Evolutionary conservation across 495 filamentous ascomycete genomes (phyloP).

Genomic region (Penicillium diatomitis): DNA sequence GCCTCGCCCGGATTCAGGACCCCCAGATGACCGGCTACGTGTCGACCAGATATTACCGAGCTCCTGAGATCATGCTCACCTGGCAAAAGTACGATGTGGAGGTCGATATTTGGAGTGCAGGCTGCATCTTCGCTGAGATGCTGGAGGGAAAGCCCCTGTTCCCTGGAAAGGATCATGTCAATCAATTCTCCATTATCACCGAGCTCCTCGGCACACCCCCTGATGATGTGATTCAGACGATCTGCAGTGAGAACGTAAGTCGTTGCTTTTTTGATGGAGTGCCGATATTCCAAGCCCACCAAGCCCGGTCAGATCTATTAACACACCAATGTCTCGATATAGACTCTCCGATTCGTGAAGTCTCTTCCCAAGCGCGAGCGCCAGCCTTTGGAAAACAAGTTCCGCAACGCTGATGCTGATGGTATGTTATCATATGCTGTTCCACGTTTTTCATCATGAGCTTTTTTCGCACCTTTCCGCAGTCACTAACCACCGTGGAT

Average conservation of each 20-base stretch:
- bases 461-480: neutral
- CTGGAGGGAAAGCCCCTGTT: slow-evolving; percentile 96
- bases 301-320: too few relatives aligned
- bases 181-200: slow-evolving; percentile 99
- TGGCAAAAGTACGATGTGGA: slow-evolving; percentile 99
- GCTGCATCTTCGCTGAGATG: slow-evolving; percentile 99
- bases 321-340: neutral
- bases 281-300: neutral
- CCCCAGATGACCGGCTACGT: slow-evolving; percentile 99
- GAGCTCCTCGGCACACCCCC: slow-evolving; percentile 96
- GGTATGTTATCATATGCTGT: slow-evolving; percentile 45
- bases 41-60: slow-evolving; percentile 95
- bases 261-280: neutral
- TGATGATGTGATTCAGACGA: slow-evolving; percentile 96
- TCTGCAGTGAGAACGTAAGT: slow-evolving; percentile 93
- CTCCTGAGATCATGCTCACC: slow-evolving; percentile 98
- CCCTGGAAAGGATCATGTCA: slow-evolving; percentile 98
- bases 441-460: neutral
- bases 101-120: slow-evolving; percentile 98
- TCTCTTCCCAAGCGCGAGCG: slow-evolving; percentile 93
- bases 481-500: slow-evolving; percentile 7
- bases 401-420: slow-evolving; percentile 88
- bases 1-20: slow-evolving; percentile 93
- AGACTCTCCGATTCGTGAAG: slow-evolving; percentile 96
- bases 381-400: slow-evolving; percentile 82